Percentiles rank a stretch among this genome's conserved stretches.
phyloP scores from a whole-genome alignment of 2,329 filamentous ascomycete genomes.

The Zymoseptoria tritici region DNA sequence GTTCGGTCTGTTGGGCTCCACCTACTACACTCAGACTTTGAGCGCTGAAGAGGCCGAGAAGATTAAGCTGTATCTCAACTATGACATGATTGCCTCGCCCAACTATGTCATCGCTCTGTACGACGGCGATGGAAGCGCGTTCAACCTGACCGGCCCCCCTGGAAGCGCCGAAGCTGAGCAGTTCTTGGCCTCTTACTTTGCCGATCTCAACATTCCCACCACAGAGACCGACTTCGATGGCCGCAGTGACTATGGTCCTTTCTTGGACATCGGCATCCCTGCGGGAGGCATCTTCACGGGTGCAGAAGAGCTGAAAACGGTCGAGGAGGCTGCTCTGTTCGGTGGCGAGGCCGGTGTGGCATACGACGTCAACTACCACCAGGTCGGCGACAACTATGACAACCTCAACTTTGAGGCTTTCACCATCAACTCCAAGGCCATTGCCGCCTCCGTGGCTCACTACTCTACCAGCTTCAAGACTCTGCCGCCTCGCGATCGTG shows the following conservation, averaged over 20 bases:
- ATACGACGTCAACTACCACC: constrained; percentile 53
- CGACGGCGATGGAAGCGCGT: constrained; percentile 51
- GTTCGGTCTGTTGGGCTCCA: constrained; percentile 54
- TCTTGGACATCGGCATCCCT: constrained; percentile 59
- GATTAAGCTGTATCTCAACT: constrained; percentile 62
- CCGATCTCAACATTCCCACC: constrained; percentile 54
- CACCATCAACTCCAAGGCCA: constrained; percentile 49
- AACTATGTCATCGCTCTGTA: constrained; percentile 52
- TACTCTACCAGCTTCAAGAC: constrained; percentile 58
- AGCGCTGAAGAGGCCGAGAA: constrained; percentile 46
- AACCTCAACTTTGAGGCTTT: constrained; percentile 50
- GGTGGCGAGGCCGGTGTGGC: constrained; percentile 57
- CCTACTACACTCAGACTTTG: constrained; percentile 44
- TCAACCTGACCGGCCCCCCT: constrained; percentile 46
- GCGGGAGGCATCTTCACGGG: constrained; percentile 71
- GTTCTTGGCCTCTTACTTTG: constrained; percentile 62
- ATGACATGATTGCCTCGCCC: constrained; percentile 63
- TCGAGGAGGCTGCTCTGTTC: constrained; percentile 57
- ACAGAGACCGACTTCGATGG: constrained; percentile 70
- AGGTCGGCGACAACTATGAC: constrained; percentile 43
- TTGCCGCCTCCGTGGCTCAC: constrained; percentile 63
- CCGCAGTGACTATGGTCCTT: constrained; percentile 71
- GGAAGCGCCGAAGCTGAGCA: constrained; percentile 64
- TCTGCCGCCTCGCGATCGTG: constrained; percentile 34
- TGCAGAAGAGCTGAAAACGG: constrained; percentile 68